phyloP scores from a whole-genome alignment of 768 basidiomycete genomes.

The Auriscalpium orientale region DNA sequence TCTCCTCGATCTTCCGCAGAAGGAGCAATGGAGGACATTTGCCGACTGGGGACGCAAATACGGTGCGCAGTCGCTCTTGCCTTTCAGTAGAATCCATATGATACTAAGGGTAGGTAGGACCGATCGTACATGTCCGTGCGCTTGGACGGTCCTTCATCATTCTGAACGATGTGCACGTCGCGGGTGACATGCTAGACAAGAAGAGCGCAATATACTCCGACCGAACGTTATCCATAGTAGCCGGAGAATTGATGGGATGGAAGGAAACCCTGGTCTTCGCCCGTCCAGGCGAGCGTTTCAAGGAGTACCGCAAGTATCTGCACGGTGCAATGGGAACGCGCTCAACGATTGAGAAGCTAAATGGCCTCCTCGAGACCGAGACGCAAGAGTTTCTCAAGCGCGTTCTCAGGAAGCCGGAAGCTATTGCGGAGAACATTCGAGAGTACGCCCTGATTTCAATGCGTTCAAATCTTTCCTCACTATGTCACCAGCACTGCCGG shows the following conservation, averaged over 20 bases:
- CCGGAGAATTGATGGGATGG: constrained; percentile 41
- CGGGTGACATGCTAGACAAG: constrained; percentile 39
- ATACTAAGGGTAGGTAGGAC: too few relatives aligned
- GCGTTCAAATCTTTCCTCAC: neutral
- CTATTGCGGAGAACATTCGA: constrained; percentile 2
- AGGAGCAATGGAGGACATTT: neutral
- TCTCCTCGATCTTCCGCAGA: neutral
- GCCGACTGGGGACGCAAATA: neutral
- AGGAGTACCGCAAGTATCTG: constrained; percentile 37
- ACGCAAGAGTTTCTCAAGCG: constrained; percentile 4
- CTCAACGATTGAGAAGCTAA: neutral
- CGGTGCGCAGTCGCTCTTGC: too few relatives aligned
- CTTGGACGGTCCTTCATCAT: constrained; percentile 39
- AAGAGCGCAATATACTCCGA: constrained; percentile 41
- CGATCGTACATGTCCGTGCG: constrained; percentile 7
- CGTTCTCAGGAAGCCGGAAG: constrained; percentile 2
- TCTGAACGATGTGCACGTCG: constrained; percentile 34
- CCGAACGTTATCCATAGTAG: constrained; percentile 41
- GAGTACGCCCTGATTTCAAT: neutral
- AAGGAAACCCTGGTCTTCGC: constrained; percentile 32
- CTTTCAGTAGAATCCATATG: too few relatives aligned
- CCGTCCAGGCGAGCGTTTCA: constrained; percentile 35
- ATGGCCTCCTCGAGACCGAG: constrained; percentile 7
- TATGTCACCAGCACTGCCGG: neutral
- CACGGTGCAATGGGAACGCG: constrained; percentile 32